Base-by-base conservation (phyloP, 768 basidiomycete genomes). In the Mycena metata region DNA sequence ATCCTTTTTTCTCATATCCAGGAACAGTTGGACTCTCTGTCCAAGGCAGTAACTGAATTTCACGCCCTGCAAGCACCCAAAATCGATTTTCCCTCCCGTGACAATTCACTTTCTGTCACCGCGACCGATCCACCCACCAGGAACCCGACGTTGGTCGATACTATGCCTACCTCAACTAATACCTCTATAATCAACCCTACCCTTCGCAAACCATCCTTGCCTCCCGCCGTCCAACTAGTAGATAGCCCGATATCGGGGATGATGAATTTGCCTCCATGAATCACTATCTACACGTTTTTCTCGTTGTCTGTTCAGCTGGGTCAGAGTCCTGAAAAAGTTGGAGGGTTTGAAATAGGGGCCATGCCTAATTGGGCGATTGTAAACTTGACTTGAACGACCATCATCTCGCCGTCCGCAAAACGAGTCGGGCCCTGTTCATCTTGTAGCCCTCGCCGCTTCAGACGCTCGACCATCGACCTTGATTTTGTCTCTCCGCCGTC, bases 21-120 rank as follows among this genome's bases (percentile, higher is more conserved):
- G 59, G 33, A 30, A 45, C 70, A 91, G 90, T 80, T 92, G 33
- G 89, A 88, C 71, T 85, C 89, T 23, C 81, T 92, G 5, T 86
- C 86, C 3, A 81, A 80, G 67, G 82, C 84, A 1, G 78, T 87
- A 24, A 83, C 83, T 16, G 81, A 84, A 57, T 87, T 88, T 69
- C 86, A 88, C 70, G 79, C 83, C 10, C 79, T 86, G 42, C 82
- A 83, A 74, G 80, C 80, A 11, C 86, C 85, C 6, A 80, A 79
- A 50, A 77, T 85, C n/a, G 80, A 84, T 26, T 82, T 84, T 60
- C 72, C 77, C 26, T 72, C 80, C 19, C 75, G 79, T 51, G 74
- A 78, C 35, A 78, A 75, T 49, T 75, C 79, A 11, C 49, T 73
- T 19, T 66, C 72, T 9, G 57, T 42, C 41, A 66, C 62, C n/a